Evolutionary conservation across 2,329 filamentous ascomycete genomes (phyloP), one percentile per base, ranked within the genome.

Genomic region (Capronia americana): DNA sequence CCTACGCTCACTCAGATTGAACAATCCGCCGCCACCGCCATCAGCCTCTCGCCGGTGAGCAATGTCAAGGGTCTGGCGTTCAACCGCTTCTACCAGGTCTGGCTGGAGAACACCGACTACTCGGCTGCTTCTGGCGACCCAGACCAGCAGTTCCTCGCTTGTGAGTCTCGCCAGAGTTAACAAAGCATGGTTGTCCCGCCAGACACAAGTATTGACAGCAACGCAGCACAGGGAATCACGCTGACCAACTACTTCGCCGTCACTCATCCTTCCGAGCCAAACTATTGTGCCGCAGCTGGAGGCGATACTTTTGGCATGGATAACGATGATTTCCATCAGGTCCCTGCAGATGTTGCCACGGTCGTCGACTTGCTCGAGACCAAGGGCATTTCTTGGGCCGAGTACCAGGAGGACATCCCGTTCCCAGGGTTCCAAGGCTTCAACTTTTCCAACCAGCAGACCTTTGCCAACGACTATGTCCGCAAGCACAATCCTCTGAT

Each of bases 361-460:
- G 78, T 92, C 23, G 82, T 88, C n/a, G 89, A 92, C 77, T 80
- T 92, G 58, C 85, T 92, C 23, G 88, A 91, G 69, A 82, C 84
- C 70, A 85, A 84, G 73, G 81, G 82, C 61, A 87, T 92, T 74
- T 84, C 84, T 2, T 92, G 89, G 89, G 88, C 81, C 58, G 82
- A 88, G 70, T 95, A 94, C 79, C 86, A 93, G 77, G 91, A 95
- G 75, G 88, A 92, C 73, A 84, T 90, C 83, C 92, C 92, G 1
- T 92, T 88, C 78, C 83, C 86, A 1, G 92, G 92, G 12, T 94
- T 87, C 78, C 84, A 91, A 76, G 91, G 90, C 26, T 77, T 77
- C 41, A 80, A 79, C 0, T 92, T 82, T 75, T 82, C 86, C 63
- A 92, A 92, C 77, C 87, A 87, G 70, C 68, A 86, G 71, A 91